Evolutionary conservation across 2,329 filamentous ascomycete species (phyloP).

Genomic region (Aspergillus sp.): DNA sequence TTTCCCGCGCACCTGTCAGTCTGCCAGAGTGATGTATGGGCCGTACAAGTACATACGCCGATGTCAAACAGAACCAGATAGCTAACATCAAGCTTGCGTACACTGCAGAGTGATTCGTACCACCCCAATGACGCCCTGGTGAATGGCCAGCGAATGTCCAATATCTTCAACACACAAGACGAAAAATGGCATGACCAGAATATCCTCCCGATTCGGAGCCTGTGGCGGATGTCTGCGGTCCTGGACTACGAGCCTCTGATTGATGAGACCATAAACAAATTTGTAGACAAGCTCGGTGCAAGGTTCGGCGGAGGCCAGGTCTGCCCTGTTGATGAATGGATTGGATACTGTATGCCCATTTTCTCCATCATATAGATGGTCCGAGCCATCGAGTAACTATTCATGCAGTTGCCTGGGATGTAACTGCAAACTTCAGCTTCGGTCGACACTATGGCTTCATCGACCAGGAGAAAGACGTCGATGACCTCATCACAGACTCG

Average conservation of each 20-base stretch:
- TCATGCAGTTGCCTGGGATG: constrained; percentile 10
- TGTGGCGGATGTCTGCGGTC: constrained; percentile 29
- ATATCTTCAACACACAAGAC: constrained; percentile 27
- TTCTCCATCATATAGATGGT: neutral
- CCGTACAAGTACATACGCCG: no score
- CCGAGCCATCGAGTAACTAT: neutral
- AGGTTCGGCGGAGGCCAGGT: constrained; percentile 16
- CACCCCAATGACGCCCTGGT: constrained; percentile 27
- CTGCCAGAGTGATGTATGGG: no score
- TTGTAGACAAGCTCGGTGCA: constrained; percentile 22
- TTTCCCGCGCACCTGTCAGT: neutral
- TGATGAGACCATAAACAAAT: constrained; percentile 25
- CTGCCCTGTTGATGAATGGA: constrained; percentile 12
- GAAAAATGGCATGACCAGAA: constrained; percentile 27
- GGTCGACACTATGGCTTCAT: constrained; percentile 26
- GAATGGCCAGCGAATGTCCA: constrained; percentile 25
- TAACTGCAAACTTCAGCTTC: constrained; percentile 11
- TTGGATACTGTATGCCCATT: constrained; percentile 9
- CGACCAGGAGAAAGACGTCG: constrained; percentile 21
- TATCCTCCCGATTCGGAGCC: constrained; percentile 23
- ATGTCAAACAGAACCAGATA: neutral
- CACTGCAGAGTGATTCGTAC: constrained; percentile 28
- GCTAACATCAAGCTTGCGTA: neutral
- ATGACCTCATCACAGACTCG: constrained; percentile 10
- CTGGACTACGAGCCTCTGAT: constrained; percentile 27